A percentile compares a stretch with the other conserved stretches of the same genome.
phyloP scores from a whole-genome alignment of 371 early-diverging fungal genomes.

The Syncephalastrum contaminatum region DNA sequence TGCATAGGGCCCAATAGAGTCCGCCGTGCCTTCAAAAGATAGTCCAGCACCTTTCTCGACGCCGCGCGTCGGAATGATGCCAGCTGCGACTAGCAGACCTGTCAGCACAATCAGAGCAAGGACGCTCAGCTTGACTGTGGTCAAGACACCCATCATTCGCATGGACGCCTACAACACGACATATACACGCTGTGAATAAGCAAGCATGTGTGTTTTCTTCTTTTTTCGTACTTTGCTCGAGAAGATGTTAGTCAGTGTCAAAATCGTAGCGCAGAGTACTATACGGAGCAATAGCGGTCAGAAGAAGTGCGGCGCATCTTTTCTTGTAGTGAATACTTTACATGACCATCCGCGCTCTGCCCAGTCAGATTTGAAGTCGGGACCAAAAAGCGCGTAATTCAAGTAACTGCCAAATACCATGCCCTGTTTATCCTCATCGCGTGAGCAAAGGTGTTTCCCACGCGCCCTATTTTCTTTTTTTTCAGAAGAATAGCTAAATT shows the following conservation, averaged over 20 bases:
- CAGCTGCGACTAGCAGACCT: conserved; percentile 23
- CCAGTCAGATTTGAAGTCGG: conserved; percentile 27
- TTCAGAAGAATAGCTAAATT: too few species aligned
- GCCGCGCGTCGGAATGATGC: conserved; percentile 25
- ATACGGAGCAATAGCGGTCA: not conserved
- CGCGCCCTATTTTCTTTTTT: conserved; percentile 7
- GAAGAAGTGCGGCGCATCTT: not conserved
- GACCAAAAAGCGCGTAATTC: conserved; percentile 41
- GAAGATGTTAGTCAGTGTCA: conserved; percentile 23
- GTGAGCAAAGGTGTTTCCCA: not conserved
- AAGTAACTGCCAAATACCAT: conserved; percentile 44
- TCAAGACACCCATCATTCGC: conserved; percentile 29
- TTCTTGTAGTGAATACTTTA: conserved; percentile 12
- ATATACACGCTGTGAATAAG: not conserved
- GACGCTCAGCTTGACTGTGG: conserved; percentile 27
- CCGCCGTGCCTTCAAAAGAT: conserved; percentile 36
- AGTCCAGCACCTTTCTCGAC: conserved; percentile 25
- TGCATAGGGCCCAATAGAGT: conserved; percentile 37
- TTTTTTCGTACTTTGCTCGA: conserved; percentile 21
- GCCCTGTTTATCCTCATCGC: conserved; percentile 7
- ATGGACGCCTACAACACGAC: conserved; percentile 16
- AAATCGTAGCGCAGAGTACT: conserved; percentile 33
- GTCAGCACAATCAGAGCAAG: conserved; percentile 25
- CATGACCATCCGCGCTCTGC: conserved; percentile 39
- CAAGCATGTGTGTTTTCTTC: not conserved